Evolutionary conservation across 208 protist species (phyloP), one percentile per base, ranked within the genome.

Genomic region (Trypanosoma melophagium): DNA sequence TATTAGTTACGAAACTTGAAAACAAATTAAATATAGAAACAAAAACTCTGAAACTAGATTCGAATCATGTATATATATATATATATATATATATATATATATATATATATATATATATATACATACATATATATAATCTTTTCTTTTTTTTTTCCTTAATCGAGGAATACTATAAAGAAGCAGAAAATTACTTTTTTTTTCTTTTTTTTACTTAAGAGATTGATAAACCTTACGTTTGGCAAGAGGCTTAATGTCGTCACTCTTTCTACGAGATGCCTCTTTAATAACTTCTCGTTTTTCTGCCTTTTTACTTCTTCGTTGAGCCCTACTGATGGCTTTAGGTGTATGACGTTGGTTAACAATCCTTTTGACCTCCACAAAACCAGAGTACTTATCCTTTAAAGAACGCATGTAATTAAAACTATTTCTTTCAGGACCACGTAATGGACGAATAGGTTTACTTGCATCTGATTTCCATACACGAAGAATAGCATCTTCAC

Each of bases 401-500:
- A 97, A 65, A 50, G 87, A 81, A 12, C 89, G 86, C 85, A 95
- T 83, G 74, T 99, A 99, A 65, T 99, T 90, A 57, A 97, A 86
- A 72, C 81, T 91, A 57, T 92, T 80, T 76, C 92, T 89, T 79
- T 99, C 92, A 24, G 93, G 84, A 2, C 87, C 84, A 12, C 87
- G 72, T 14, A 98, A 81, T 24, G 90, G 87, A 31, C 92, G 89
- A 52, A 98, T 81, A 9, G 94, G 86, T 17, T 89, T 93, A 45
- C 92, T 93, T 25, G 96, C 84, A 56, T 98, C 83, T 8, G 97
- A 80, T 71, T 99, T 99, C 97, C 97, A 99, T 19, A 99, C 61
- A 12, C 98, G 89, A 60, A 99, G 79, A 60, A 98, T 98, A 19
- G 96, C 97, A 73, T 99, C 98, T 53, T 99, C 97, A 64, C 86